These are phyloP conservation scores for Draba incana DNA, from an alignment of 345 rosid genomes.

Conservation along the genomic window DNA sequence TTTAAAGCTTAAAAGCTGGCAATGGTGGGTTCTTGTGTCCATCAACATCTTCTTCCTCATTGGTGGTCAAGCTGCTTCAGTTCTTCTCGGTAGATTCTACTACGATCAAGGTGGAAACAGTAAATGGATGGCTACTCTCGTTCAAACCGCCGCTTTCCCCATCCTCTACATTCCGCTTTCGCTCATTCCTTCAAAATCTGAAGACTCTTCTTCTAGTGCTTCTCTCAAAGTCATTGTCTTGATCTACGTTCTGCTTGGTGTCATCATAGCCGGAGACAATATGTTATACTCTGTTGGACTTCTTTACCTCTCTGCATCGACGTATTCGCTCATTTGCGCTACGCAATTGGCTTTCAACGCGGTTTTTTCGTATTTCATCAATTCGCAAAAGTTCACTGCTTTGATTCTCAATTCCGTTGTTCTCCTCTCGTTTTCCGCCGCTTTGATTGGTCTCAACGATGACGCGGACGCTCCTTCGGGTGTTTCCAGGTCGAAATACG, in stretches of 20 bases:
- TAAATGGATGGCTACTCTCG: slow-evolving; percentile 46
- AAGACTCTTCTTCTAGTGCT: slow-evolving; percentile 28
- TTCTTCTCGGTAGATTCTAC: slow-evolving; percentile 44
- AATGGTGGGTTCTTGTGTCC: slow-evolving; percentile 66
- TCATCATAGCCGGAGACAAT: slow-evolving; percentile 69
- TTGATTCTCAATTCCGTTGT: slow-evolving; percentile 73
- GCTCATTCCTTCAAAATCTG: slow-evolving; percentile 43
- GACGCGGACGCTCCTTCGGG: slow-evolving; percentile 62
- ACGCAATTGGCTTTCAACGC: slow-evolving; percentile 91
- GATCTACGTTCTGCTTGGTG: slow-evolving; percentile 67
- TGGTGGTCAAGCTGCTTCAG: slow-evolving; percentile 75
- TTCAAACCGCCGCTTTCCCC: slow-evolving; percentile 64
- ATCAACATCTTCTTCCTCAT: slow-evolving; percentile 50
- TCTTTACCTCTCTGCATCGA: slow-evolving; percentile 73
- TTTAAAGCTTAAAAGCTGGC: slow-evolving; percentile 56
- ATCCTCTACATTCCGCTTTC: slow-evolving; percentile 59
- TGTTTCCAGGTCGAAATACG: slow-evolving; percentile 42
- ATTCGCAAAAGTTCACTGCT: slow-evolving; percentile 82
- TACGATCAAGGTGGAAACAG: slow-evolving; percentile 41
- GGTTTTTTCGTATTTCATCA: slow-evolving; percentile 77
- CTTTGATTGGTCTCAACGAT: slow-evolving; percentile 70
- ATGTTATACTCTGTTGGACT: slow-evolving; percentile 82
- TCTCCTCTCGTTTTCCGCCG: slow-evolving; percentile 72
- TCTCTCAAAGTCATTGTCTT: slow-evolving; percentile 45
- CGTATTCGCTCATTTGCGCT: slow-evolving; percentile 88